A percentile compares a stretch with the other conserved stretches of the same genome.
Conservation (phyloP, 2,329 filamentous ascomycete species). For the Fusarium sp. region DNA sequence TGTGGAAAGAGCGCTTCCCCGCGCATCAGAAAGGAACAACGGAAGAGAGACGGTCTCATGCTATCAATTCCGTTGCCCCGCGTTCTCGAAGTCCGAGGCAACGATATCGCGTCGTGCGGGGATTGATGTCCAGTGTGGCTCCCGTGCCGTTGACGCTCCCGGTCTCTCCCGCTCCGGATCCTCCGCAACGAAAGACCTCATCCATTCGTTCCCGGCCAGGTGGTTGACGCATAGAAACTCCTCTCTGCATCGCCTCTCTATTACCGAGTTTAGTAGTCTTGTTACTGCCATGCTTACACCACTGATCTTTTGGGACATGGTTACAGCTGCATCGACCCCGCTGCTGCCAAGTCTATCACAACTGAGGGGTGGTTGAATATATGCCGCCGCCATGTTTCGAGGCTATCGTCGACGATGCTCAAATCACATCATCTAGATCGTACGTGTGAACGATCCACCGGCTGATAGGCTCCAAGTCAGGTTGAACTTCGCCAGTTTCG, state of each 20-base stretch:
- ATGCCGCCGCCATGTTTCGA: constrained; percentile 46
- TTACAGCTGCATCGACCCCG: constrained; percentile 35
- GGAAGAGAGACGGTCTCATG: constrained; percentile 42
- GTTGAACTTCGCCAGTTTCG: constrained; percentile 32
- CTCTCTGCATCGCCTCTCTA: constrained; percentile 36
- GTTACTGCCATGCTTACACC: constrained; percentile 38
- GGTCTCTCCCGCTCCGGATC: constrained; percentile 46
- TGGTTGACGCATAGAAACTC: constrained; percentile 44
- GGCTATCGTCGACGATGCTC: constrained; percentile 38
- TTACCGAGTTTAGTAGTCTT: constrained; percentile 39
- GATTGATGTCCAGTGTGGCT: constrained; percentile 33
- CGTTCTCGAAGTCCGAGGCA: constrained; percentile 42
- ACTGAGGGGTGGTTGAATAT: constrained; percentile 41
- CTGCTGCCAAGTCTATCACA: constrained; percentile 34
- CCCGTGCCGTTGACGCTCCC: constrained; percentile 42
- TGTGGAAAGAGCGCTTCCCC: constrained; percentile 37
- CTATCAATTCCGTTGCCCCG: constrained; percentile 45
- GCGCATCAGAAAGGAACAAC: constrained; percentile 31
- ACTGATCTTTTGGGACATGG: constrained; percentile 38
- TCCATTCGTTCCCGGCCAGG: constrained; percentile 44
- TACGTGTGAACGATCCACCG: constrained; percentile 43
- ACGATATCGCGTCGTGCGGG: constrained; percentile 44
- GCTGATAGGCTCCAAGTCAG: constrained; percentile 41
- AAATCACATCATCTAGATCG: constrained; percentile 46
- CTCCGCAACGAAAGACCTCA: constrained; percentile 37